A percentile compares a stretch with the other conserved stretches of the same genome.
Conservation (phyloP, 192 early-diverging fungal species). For the Gryganskiella cystojenkinii region DNA sequence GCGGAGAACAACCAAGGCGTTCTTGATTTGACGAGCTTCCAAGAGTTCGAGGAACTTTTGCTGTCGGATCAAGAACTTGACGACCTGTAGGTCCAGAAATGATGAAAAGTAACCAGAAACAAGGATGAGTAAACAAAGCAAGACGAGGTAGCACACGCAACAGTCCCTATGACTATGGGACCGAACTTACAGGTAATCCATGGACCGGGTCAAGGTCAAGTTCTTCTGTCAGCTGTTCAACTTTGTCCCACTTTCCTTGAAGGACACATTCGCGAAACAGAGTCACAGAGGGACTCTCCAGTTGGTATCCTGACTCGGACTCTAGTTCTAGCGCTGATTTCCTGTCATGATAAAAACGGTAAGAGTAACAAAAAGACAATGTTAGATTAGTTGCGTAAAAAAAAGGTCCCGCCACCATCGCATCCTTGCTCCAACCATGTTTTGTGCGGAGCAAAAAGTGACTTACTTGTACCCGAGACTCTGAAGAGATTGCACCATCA, state of each 20-base stretch:
- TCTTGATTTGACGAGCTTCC: conserved; percentile 72
- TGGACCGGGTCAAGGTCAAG: conserved; percentile 57
- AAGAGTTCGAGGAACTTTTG: conserved; percentile 95
- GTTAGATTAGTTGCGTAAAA: no score
- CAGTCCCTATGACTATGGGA: no score
- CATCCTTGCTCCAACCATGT: no score
- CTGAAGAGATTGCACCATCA: conserved; percentile 88
- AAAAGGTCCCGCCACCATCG: no score
- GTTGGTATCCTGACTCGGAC: conserved; percentile 79
- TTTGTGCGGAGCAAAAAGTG: background rate
- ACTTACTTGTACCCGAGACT: conserved; percentile 84
- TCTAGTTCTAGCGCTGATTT: conserved; percentile 77
- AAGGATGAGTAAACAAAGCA: no score
- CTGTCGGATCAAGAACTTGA: conserved; percentile 80
- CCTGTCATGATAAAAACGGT: conserved; percentile 38
- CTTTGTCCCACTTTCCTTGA: conserved; percentile 79
- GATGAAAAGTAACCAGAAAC: background rate
- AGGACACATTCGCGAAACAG: conserved; percentile 80
- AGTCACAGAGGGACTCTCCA: conserved; percentile 77
- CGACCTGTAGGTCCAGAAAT: conserved; percentile 25
- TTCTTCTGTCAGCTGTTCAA: conserved; percentile 66
- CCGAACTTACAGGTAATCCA: conserved; percentile 37
- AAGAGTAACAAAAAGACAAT: background rate
- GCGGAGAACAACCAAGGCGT: conserved; percentile 81
- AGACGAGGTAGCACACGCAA: no score